phyloP scores from a whole-genome alignment of 495 filamentous ascomycete species.

The Podospora pseudopauciseta region DNA sequence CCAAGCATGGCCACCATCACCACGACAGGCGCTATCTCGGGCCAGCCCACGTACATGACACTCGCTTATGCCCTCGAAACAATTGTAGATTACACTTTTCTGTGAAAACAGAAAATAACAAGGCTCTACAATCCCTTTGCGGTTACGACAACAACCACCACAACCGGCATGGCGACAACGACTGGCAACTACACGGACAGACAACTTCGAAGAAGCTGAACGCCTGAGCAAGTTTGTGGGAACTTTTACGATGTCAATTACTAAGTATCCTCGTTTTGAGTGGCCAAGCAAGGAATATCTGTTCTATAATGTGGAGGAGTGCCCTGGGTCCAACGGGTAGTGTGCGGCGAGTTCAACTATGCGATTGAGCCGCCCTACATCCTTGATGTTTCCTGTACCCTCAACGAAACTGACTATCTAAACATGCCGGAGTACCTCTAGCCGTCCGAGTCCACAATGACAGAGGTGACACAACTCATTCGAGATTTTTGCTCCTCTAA shows the following conservation, averaged over 20 bases:
- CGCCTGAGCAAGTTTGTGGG: too few relatives aligned
- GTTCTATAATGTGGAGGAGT: not conserved
- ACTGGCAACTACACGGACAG: not conserved
- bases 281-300: not conserved
- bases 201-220: too few relatives aligned
- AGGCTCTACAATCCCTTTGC: not conserved
- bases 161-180: not conserved
- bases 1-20: not conserved
- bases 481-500: not conserved
- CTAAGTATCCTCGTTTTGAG: not conserved
- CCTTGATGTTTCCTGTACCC: not conserved
- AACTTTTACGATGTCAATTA: not conserved
- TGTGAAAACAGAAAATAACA: not conserved
- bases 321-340: not conserved
- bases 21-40: not conserved
- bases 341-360: not conserved
- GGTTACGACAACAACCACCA: not conserved
- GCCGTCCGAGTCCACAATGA: not conserved
- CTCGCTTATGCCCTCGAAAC: not conserved
- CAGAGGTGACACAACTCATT: not conserved
- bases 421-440: not conserved
- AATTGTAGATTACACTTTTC: not conserved
- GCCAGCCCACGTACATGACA: not conserved
- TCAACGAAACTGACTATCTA: not conserved
- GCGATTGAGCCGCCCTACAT: not conserved